These are phyloP conservation scores for Zygotorulaspora florentina DNA, from an alignment of 805 yeast genomes.

Conservation along the genomic window DNA sequence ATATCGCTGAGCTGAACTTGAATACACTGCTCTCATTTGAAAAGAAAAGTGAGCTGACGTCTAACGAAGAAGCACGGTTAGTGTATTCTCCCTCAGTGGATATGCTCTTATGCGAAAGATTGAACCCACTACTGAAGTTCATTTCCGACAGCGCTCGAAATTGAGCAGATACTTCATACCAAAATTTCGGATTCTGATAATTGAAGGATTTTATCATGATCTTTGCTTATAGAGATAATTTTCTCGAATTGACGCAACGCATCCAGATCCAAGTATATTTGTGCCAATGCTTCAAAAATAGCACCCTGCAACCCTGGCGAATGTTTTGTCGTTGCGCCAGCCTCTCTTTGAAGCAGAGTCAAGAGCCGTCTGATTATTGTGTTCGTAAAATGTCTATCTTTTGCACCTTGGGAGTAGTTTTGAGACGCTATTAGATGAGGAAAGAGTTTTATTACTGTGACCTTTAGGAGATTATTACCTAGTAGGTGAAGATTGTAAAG, in stretches of 20 bases:
- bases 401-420: neutral
- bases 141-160: neutral
- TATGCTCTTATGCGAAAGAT: conserved; percentile 9
- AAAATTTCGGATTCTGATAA: conserved; percentile 5
- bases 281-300: conserved; percentile 20
- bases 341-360: conserved; percentile 7
- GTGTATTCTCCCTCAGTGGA: conserved; percentile 12
- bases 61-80: neutral
- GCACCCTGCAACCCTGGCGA: conserved; percentile 8
- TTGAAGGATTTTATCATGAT: neutral
- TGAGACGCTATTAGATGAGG: conserved; percentile 14
- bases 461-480: conserved; percentile 12
- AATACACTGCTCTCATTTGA: conserved; percentile 1
- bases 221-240: conserved; percentile 1
- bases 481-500: conserved; percentile 25
- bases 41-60: neutral
- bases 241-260: conserved; percentile 2
- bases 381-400: conserved; percentile 12
- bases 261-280: conserved; percentile 19
- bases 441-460: conserved; percentile 13
- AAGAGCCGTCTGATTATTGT: conserved; percentile 17
- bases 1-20: conserved; percentile 4
- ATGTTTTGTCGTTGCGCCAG: neutral
- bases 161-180: neutral
- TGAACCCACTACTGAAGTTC: conserved; percentile 6